Conservation (phyloP, 169 alveolate species). For the Plasmodium berghei region DNA sequence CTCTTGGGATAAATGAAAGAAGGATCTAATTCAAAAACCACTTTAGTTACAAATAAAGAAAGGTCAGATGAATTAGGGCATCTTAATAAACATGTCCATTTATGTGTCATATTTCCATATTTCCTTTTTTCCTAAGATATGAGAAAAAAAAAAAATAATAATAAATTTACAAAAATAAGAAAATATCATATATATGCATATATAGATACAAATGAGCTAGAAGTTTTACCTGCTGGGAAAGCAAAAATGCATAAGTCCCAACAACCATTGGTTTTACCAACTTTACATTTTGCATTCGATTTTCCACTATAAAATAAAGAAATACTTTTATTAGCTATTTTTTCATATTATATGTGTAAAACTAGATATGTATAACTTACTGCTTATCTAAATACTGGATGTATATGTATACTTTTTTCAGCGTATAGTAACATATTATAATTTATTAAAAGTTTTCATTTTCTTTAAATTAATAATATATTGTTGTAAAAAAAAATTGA, state of each 20-base stretch:
- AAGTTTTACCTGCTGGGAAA: slow-evolving; percentile 62
- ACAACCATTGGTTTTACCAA: slow-evolving; percentile 80
- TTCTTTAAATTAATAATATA: neutral
- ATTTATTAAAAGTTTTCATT: no score
- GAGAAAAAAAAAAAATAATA: slow-evolving; percentile 1
- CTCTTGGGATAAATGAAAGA: slow-evolving; percentile 92
- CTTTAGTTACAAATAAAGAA: slow-evolving; percentile 91
- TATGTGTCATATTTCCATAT: slow-evolving; percentile 92
- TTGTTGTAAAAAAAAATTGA: neutral
- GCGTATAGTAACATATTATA: no score
- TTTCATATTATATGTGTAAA: neutral
- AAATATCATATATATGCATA: neutral
- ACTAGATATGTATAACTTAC: neutral
- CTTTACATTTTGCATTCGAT: slow-evolving; percentile 80
- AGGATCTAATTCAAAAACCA: slow-evolving; percentile 93
- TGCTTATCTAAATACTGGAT: neutral
- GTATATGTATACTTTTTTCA: neutral
- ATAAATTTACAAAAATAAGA: neutral
- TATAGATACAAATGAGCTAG: slow-evolving; percentile 2
- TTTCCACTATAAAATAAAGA: slow-evolving; percentile 47
- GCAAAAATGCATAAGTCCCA: slow-evolving; percentile 82
- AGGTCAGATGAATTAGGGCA: slow-evolving; percentile 93
- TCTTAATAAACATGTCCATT: slow-evolving; percentile 94
- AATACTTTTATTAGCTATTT: neutral
- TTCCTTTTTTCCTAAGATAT: slow-evolving; percentile 89